These are phyloP conservation scores for Colletotrichum caudatum DNA, from an alignment of 2,329 filamentous ascomycete genomes.

Conservation along the genomic window DNA sequence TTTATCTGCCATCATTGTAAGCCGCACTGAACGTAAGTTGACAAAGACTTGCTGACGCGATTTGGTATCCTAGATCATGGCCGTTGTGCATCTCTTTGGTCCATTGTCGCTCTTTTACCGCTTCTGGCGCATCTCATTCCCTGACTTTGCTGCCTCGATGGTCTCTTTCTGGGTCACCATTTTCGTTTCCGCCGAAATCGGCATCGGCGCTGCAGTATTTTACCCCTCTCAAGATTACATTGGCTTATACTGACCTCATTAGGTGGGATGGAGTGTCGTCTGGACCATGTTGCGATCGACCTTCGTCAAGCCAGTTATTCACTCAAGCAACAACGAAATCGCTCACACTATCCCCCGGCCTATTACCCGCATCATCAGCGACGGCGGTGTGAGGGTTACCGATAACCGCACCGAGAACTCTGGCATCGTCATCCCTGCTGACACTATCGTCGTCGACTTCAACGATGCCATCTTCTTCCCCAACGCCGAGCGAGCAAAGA, in stretches of 20 bases:
- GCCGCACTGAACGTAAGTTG: slow-evolving; percentile 56
- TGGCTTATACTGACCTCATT: not conserved
- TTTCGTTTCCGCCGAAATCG: slow-evolving; percentile 70
- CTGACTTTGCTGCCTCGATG: slow-evolving; percentile 74
- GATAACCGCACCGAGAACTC: slow-evolving; percentile 43
- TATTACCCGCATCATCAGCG: slow-evolving; percentile 53
- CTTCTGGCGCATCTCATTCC: slow-evolving; percentile 74
- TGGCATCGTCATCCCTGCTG: slow-evolving; percentile 52
- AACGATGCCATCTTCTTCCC: slow-evolving; percentile 71
- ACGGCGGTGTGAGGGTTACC: slow-evolving; percentile 46
- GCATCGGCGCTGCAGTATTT: slow-evolving; percentile 64
- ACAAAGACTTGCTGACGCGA: not conserved
- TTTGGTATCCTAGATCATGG: slow-evolving; percentile 23
- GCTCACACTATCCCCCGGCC: slow-evolving; percentile 52
- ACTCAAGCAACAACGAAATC: slow-evolving; percentile 25
- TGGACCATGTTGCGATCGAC: slow-evolving; percentile 65
- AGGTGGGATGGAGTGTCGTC: slow-evolving; percentile 71
- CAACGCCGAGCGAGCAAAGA: slow-evolving; percentile 61
- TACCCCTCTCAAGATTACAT: not conserved
- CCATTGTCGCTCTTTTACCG: slow-evolving; percentile 65
- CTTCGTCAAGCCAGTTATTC: slow-evolving; percentile 37
- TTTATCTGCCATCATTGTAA: slow-evolving; percentile 75
- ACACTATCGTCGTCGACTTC: slow-evolving; percentile 68
- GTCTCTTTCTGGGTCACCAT: slow-evolving; percentile 74
- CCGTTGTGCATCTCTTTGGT: slow-evolving; percentile 35